Evolutionary conservation across 2,329 filamentous ascomycete species (phyloP).

Genomic region (Orbilia brochopaga): DNA sequence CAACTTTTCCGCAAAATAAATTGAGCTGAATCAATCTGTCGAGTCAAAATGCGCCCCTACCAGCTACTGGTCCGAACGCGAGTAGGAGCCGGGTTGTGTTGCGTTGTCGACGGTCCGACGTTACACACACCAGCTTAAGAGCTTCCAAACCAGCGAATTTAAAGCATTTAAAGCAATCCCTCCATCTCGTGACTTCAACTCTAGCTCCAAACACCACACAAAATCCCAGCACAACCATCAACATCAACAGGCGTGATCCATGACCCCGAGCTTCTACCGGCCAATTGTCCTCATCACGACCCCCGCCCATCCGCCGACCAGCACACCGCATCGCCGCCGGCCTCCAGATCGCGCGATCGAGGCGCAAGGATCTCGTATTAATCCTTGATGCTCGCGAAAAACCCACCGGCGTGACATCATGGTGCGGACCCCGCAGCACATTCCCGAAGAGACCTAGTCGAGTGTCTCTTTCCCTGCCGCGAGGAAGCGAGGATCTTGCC

Average conservation of each 20-base stretch:
- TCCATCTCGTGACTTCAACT: not conserved
- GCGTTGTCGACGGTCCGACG: too few species aligned
- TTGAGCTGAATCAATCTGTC: too few species aligned
- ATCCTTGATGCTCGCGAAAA: not conserved
- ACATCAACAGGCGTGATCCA: too few species aligned
- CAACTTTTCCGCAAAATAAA: too few species aligned
- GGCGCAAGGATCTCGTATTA: not conserved
- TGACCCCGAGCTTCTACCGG: too few species aligned
- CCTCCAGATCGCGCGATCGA: not conserved
- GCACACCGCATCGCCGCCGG: not conserved
- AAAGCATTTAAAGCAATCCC: not conserved
- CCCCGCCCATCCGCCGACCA: not conserved
- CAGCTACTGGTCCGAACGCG: too few species aligned
- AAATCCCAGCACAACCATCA: too few species aligned
- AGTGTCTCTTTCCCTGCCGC: constrained; percentile 2
- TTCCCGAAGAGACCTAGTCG: constrained; percentile 6
- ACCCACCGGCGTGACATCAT: constrained; percentile 36
- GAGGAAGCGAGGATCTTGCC: constrained; percentile 39
- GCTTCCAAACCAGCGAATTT: not conserved
- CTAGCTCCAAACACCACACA: too few species aligned
- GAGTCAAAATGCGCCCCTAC: too few species aligned
- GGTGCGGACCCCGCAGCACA: constrained; percentile 18
- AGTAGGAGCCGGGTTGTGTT: too few species aligned
- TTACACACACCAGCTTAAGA: too few species aligned
- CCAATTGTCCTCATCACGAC: not conserved